Conservation (phyloP, 169 alveolate species). For the Theileria orientalis region DNA sequence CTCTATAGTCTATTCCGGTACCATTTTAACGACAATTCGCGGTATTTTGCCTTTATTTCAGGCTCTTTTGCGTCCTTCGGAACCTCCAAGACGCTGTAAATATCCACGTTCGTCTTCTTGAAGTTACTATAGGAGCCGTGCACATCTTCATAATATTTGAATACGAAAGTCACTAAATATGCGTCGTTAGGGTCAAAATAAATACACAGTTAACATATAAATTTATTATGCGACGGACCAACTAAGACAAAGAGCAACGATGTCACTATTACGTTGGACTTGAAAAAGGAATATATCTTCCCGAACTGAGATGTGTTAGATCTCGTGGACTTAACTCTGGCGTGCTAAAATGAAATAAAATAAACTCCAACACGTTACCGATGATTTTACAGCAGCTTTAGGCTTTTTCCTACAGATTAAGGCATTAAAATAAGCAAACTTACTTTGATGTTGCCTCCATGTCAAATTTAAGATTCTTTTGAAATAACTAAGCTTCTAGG, state of each 20-base stretch:
- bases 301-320: not conserved
- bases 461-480: not conserved
- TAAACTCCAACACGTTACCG: slow-evolving; percentile 9
- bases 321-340: not conserved
- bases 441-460: slow-evolving; percentile 2
- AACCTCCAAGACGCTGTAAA: slow-evolving; percentile 43
- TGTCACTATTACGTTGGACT: slow-evolving; percentile 12
- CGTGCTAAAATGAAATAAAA: not conserved
- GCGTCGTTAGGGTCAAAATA: too few relatives aligned
- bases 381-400: slow-evolving; percentile 5
- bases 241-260: slow-evolving; percentile 1
- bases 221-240: not conserved
- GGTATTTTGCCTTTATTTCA: slow-evolving; percentile 53
- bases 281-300: slow-evolving; percentile 18
- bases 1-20: not conserved
- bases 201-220: not conserved
- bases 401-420: slow-evolving; percentile 5
- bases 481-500: too few relatives aligned
- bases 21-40: slow-evolving; percentile 62
- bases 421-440: not conserved
- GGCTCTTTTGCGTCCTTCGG: slow-evolving; percentile 29
- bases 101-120: slow-evolving; percentile 42
- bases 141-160: slow-evolving; percentile 55
- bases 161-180: slow-evolving; percentile 31
- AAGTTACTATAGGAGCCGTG: slow-evolving; percentile 34